These are phyloP conservation scores for Suhomyces yuchorum DNA, from an alignment of 1,139 yeast genomes.

Conservation along the genomic window DNA sequence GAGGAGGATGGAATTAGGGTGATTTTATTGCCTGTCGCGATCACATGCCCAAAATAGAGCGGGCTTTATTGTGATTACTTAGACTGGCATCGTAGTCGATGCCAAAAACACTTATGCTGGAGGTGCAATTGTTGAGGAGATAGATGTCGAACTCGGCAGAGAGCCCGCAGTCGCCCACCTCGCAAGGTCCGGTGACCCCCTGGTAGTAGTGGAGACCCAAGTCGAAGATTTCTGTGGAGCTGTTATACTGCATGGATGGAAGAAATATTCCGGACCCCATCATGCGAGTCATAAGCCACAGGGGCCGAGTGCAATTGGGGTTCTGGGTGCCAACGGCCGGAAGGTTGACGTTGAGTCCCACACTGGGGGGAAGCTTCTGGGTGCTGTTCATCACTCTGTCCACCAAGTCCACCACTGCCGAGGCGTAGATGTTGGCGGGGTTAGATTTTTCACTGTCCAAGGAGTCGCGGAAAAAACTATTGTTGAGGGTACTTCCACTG, in stretches of 20 bases:
- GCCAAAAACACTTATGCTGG: constrained; percentile 39
- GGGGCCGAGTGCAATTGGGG: constrained; percentile 37
- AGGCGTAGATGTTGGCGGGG: constrained; percentile 43
- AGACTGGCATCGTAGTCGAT: constrained; percentile 43
- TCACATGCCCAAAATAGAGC: constrained; percentile 11
- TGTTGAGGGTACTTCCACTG: constrained; percentile 41
- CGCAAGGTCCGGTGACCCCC: constrained; percentile 26
- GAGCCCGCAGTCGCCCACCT: constrained; percentile 36
- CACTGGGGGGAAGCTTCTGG: constrained; percentile 38
- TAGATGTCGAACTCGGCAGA: constrained; percentile 33
- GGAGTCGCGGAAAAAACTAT: constrained; percentile 46
- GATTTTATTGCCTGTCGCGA: not conserved
- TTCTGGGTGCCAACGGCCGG: constrained; percentile 41
- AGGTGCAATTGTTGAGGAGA: constrained; percentile 27
- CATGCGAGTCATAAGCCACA: constrained; percentile 40
- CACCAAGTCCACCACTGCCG: constrained; percentile 39
- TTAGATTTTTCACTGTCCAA: constrained; percentile 30
- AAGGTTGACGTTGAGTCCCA: constrained; percentile 50
- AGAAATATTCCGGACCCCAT: constrained; percentile 38
- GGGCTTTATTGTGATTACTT: constrained; percentile 26
- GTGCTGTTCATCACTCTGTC: constrained; percentile 31
- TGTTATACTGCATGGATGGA: constrained; percentile 30
- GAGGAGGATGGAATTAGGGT: not conserved
- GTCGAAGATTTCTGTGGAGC: constrained; percentile 22
- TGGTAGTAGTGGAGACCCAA: constrained; percentile 26